phyloP scores from a whole-genome alignment of 306 rosid genomes.

The Glycine soja region DNA sequence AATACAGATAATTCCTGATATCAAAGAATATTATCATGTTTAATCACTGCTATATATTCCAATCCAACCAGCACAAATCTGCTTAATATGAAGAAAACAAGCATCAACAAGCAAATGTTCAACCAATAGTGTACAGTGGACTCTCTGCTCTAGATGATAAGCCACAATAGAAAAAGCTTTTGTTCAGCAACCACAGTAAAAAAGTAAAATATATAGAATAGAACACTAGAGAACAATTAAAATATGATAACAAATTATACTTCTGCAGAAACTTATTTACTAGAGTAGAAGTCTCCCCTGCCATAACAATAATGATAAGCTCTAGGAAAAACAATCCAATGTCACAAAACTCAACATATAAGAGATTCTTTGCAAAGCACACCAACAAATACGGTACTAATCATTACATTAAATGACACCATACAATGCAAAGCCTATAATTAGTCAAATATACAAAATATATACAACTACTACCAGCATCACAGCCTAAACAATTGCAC shows the following conservation, averaged over 20 bases:
- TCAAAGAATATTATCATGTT: slow-evolving; percentile 23
- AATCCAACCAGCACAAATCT: slow-evolving; percentile 31
- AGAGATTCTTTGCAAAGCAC: slow-evolving; percentile 36
- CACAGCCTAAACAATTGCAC: slow-evolving; percentile 29
- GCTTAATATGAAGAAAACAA: slow-evolving; percentile 34
- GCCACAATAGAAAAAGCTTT: background rate
- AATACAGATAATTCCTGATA: slow-evolving; percentile 26
- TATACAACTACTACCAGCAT: slow-evolving; percentile 3
- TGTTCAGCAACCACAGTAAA: slow-evolving; percentile 17
- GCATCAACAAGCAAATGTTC: slow-evolving; percentile 29
- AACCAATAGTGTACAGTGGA: slow-evolving; percentile 10
- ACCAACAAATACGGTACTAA: slow-evolving; percentile 14
- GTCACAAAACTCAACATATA: slow-evolving; percentile 21
- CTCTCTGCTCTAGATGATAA: slow-evolving; percentile 16
- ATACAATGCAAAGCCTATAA: slow-evolving; percentile 22
- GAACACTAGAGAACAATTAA: slow-evolving; percentile 23
- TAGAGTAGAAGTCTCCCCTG: slow-evolving; percentile 16
- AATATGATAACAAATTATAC: slow-evolving; percentile 8
- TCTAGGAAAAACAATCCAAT: slow-evolving; percentile 36
- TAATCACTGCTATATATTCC: slow-evolving; percentile 24
- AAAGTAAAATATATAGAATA: background rate
- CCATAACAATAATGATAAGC: slow-evolving; percentile 22
- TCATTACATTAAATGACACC: slow-evolving; percentile 1
- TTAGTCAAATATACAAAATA: slow-evolving; percentile 14
- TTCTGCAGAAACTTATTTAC: slow-evolving; percentile 1